A percentile compares a stretch with the other conserved stretches of the same genome.
Evolutionary conservation across 1,139 yeast genomes (phyloP).

Genomic region (Kluyveromyces sp.): DNA sequence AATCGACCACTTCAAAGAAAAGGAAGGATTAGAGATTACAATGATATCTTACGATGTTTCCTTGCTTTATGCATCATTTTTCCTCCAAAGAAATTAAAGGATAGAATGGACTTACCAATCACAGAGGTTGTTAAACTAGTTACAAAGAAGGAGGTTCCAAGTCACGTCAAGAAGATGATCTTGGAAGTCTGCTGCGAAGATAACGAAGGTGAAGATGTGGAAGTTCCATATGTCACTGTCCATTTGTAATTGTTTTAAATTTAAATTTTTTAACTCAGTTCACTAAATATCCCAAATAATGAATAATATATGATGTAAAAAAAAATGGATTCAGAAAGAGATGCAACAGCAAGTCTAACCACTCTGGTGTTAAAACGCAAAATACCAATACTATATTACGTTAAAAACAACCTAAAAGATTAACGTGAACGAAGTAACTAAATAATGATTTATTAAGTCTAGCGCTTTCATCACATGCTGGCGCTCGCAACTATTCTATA

Average conservation of each 20-base stretch:
- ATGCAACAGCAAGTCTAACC: too few relatives aligned
- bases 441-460: too few relatives aligned
- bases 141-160: constrained; percentile 76
- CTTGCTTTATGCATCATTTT: constrained; percentile 83
- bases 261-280: background rate
- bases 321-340: too few relatives aligned
- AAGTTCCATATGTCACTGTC: constrained; percentile 76
- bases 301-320: too few relatives aligned
- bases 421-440: too few relatives aligned
- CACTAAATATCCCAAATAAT: too few relatives aligned
- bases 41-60: constrained; percentile 93
- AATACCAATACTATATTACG: too few relatives aligned
- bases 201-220: constrained; percentile 88
- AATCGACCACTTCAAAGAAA: constrained; percentile 63
- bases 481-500: constrained; percentile 7
- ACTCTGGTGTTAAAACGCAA: too few relatives aligned
- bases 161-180: constrained; percentile 66
- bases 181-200: constrained; percentile 93
- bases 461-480: background rate
- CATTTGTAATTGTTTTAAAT: constrained; percentile 31
- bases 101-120: constrained; percentile 59
- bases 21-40: constrained; percentile 79
- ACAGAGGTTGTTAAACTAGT: constrained; percentile 73
- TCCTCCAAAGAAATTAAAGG: constrained; percentile 82
- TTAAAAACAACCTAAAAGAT: too few relatives aligned